Conservation (phyloP, 2,329 filamentous ascomycete genomes). For the Cordyceps cateniannulata region DNA sequence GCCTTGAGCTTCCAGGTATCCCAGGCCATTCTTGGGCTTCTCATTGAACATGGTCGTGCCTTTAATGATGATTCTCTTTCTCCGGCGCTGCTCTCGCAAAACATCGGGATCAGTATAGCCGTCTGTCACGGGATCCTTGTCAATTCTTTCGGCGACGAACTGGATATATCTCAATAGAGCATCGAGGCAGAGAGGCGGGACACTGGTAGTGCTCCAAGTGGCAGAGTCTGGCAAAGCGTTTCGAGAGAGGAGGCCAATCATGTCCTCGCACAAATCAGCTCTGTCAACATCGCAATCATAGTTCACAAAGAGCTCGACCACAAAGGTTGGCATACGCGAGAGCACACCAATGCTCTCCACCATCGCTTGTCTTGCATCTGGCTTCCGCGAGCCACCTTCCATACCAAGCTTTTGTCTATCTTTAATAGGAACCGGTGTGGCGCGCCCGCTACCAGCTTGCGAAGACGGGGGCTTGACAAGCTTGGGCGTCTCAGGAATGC, state of each 20-base stretch:
- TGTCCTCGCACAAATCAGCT: slow-evolving; percentile 87
- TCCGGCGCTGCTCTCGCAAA: slow-evolving; percentile 65
- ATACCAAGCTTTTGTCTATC: slow-evolving; percentile 89
- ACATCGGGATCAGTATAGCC: slow-evolving; percentile 58
- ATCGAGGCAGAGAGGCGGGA: slow-evolving; percentile 89
- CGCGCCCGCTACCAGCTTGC: slow-evolving; percentile 69
- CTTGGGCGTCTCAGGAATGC: slow-evolving; percentile 86
- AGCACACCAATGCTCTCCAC: slow-evolving; percentile 92
- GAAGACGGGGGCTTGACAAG: slow-evolving; percentile 72
- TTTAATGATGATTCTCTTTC: slow-evolving; percentile 83
- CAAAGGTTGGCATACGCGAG: slow-evolving; percentile 86
- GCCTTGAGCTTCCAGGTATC: slow-evolving; percentile 75
- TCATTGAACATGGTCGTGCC: slow-evolving; percentile 93
- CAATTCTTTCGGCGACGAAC: slow-evolving; percentile 79
- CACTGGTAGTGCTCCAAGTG: slow-evolving; percentile 98
- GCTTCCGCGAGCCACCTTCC: slow-evolving; percentile 85
- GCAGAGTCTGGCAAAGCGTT: slow-evolving; percentile 96
- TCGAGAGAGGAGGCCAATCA: slow-evolving; percentile 84
- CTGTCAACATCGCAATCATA: slow-evolving; percentile 95
- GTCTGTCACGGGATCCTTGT: slow-evolving; percentile 58
- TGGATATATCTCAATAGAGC: slow-evolving; percentile 86
- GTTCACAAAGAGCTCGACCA: slow-evolving; percentile 94
- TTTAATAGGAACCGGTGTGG: slow-evolving; percentile 85
- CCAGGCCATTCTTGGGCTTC: slow-evolving; percentile 81
- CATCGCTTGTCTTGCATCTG: slow-evolving; percentile 96